Evolutionary conservation across 2,329 filamentous ascomycete genomes (phyloP).

Genomic region (Xylaria sp.): DNA sequence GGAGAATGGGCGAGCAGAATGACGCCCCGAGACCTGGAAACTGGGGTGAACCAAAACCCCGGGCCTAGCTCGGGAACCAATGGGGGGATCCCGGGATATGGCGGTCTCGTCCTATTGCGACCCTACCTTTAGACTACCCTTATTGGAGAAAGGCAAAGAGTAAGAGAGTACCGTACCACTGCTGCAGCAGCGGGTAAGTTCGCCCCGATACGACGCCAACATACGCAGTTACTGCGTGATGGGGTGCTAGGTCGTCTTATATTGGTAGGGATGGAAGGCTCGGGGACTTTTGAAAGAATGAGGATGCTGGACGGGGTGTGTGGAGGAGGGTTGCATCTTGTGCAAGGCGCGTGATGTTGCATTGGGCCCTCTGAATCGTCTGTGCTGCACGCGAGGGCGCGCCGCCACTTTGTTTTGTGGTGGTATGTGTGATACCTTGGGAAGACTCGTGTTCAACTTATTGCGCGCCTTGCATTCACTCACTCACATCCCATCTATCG

Average conservation of each 20-base stretch:
- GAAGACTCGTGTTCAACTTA: conserved; percentile 1
- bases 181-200: conserved; percentile 30
- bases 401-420: conserved; percentile 20
- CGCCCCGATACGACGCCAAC: conserved; percentile 28
- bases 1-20: conserved; percentile 1
- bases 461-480: conserved; percentile 4
- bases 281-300: conserved; percentile 26
- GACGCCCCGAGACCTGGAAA: conserved; percentile 31
- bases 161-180: conserved; percentile 4
- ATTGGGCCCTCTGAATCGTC: conserved; percentile 25
- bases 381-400: conserved; percentile 2
- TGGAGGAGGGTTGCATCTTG: conserved; percentile 33
- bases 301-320: neutral
- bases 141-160: neutral
- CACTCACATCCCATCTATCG: neutral
- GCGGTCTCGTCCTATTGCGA: conserved; percentile 22
- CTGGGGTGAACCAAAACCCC: conserved; percentile 36
- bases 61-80: conserved; percentile 31
- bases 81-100: conserved; percentile 19
- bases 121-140: conserved; percentile 31
- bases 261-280: conserved; percentile 28
- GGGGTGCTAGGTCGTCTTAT: conserved; percentile 12
- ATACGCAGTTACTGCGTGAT: neutral
- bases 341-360: conserved; percentile 24
- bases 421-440: neutral